Evolutionary conservation across 106 monocot species (phyloP), one percentile per base, ranked within the genome.

Genomic region (Alisma plantagoaquatica): DNA sequence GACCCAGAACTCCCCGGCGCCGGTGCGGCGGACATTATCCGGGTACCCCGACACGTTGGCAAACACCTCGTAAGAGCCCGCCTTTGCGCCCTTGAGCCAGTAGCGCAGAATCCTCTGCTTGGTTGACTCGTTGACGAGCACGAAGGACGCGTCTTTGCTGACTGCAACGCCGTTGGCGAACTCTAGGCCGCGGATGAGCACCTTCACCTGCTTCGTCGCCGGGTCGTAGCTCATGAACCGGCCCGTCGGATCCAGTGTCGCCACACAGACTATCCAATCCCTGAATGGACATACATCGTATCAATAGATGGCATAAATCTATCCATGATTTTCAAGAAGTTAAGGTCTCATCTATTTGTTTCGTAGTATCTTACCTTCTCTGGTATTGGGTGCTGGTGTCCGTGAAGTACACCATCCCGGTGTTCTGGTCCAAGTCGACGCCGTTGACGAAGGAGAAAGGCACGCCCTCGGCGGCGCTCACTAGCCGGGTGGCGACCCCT

Each of bases 141-240:
- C 63, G 55, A 46, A 75, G 22, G 71, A 49, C 12, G 68, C 58
- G 25, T 78, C 82, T 10, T 50, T 23, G 69, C 78, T 87, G 9
- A 82, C 16, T 6, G 57, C 58, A 0, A 87, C 27, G 17, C 78
- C 87, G 24, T 87, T 87, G 2, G 77, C 72, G 46, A 82, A 87
- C 2, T 43, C 23, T 21, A 87, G 31, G 26, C 50, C 54, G 1
- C 56, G 23, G 5, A 65, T 57, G 3, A 87, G 60, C 31, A 87
- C 66, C 41, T 57, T 26, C 2, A 58, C 46, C 1, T 78, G 15
- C 21, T 56, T 56, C 17, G 22, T 65, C 5, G 22, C 41, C 0
- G 75, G 71, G 24, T 87, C n/a, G n/a, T n/a, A n/a, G n/a, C n/a
- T n/a, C n/a, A n/a, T n/a, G n/a, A n/a, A n/a, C n/a, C n/a, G n/a